A percentile compares a stretch with the other conserved stretches of the same genome.
Evolutionary conservation across 2,329 filamentous ascomycete genomes (phyloP).

Genomic region (Metarhizium robertsii): DNA sequence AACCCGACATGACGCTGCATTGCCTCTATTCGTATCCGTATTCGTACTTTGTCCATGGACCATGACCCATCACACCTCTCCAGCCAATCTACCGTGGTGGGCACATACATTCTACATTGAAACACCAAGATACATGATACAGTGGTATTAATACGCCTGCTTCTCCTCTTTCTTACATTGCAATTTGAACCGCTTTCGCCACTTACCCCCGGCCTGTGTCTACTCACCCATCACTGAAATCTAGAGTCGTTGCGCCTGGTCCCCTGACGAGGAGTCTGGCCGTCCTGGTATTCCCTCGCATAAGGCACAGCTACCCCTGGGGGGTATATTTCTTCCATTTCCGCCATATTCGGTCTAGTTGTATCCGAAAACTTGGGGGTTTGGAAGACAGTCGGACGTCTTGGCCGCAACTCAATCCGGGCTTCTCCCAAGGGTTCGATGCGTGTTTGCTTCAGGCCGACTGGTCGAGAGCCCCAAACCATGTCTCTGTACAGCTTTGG

Average conservation of each 20-base stretch:
- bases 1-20: too few species aligned
- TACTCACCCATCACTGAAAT: neutral
- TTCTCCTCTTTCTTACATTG: too few species aligned
- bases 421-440: neutral
- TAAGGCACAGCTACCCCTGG: neutral
- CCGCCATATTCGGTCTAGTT: neutral
- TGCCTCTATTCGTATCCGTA: too few species aligned
- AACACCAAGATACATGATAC: too few species aligned
- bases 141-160: too few species aligned
- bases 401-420: neutral
- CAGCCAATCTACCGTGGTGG: too few species aligned
- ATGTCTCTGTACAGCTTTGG: slow-evolving; percentile 25
- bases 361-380: neutral
- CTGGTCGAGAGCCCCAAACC: slow-evolving; percentile 17
- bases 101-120: too few species aligned
- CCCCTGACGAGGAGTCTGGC: neutral
- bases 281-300: neutral
- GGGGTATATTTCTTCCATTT: slow-evolving; percentile 2
- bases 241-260: neutral
- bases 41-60: too few species aligned
- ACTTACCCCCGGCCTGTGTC: neutral
- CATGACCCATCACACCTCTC: too few species aligned
- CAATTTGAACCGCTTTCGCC: too few species aligned
- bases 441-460: slow-evolving; percentile 1
- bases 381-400: neutral